Percentiles rank a stretch among this genome's conserved stretches.
Conservation (phyloP, 2,329 filamentous ascomycete genomes). For the Lachnellula hyalina region DNA sequence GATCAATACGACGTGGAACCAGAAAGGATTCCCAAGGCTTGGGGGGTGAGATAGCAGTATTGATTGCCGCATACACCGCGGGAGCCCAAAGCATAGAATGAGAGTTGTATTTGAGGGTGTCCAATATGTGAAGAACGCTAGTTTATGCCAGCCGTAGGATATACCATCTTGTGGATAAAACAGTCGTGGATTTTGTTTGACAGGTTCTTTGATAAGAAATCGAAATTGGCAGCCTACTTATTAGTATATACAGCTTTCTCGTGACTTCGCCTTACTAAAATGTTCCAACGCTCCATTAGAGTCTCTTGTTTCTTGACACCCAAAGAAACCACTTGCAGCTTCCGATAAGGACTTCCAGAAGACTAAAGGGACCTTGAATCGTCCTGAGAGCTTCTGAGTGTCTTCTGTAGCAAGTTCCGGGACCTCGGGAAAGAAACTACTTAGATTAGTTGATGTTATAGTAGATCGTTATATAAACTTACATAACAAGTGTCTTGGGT, state of each 20-base stretch:
- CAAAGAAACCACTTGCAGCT: too few species aligned
- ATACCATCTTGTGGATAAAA: neutral
- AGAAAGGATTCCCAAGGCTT: conserved; percentile 29
- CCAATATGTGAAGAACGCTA: neutral
- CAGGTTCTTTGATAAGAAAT: neutral
- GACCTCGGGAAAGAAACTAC: too few species aligned
- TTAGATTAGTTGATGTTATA: too few species aligned
- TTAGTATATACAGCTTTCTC: neutral
- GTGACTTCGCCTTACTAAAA: too few species aligned
- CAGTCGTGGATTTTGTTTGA: neutral
- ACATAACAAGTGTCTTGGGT: too few species aligned
- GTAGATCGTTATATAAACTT: too few species aligned
- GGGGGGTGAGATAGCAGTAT: neutral
- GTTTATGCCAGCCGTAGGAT: neutral
- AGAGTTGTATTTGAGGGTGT: neutral
- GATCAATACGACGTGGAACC: conserved; percentile 32
- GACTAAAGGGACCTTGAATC: too few species aligned
- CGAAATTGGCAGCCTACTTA: neutral
- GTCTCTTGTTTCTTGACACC: too few species aligned
- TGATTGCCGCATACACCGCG: neutral
- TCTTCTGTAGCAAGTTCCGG: too few species aligned
- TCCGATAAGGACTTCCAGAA: too few species aligned
- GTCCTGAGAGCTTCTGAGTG: too few species aligned
- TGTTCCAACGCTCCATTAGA: too few species aligned
- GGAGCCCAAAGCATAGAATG: neutral